Conservation (phyloP, 2,329 filamentous ascomycete species). For the Diaporthe ilicicola region DNA sequence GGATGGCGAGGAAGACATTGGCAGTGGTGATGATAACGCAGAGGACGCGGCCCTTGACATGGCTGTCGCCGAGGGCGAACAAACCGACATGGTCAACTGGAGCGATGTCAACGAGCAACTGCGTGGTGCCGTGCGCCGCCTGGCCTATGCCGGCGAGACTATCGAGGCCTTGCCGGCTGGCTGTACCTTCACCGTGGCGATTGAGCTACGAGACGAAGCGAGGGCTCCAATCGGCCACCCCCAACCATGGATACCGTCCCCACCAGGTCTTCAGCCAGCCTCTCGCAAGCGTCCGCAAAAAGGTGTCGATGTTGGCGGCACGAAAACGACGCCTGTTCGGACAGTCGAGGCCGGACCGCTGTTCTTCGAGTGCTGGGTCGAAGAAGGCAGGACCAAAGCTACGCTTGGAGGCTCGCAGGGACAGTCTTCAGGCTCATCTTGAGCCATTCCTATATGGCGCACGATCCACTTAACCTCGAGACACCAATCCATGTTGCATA, state of each 20-base stretch:
- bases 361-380: slow-evolving; percentile 72
- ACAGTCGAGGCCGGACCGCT: slow-evolving; percentile 66
- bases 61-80: slow-evolving; percentile 28
- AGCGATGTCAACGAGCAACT: slow-evolving; percentile 76
- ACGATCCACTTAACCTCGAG: not conserved
- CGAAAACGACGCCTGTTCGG: slow-evolving; percentile 58
- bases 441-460: not conserved
- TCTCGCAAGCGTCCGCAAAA: slow-evolving; percentile 43
- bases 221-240: slow-evolving; percentile 67
- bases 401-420: slow-evolving; percentile 3
- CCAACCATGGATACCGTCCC: slow-evolving; percentile 68
- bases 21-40: slow-evolving; percentile 25
- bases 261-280: slow-evolving; percentile 54
- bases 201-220: slow-evolving; percentile 73
- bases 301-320: slow-evolving; percentile 47
- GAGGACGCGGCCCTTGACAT: slow-evolving; percentile 21
- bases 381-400: slow-evolving; percentile 61
- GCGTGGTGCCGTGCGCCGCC: slow-evolving; percentile 69
- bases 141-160: slow-evolving; percentile 67
- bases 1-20: slow-evolving; percentile 32
- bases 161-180: slow-evolving; percentile 66
- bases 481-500: not conserved
- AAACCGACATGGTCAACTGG: slow-evolving; percentile 52
- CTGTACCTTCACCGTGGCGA: slow-evolving; percentile 79
- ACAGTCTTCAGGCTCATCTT: slow-evolving; percentile 9